These are phyloP conservation scores for Rhizoctonia solani DNA, from an alignment of 1,284 basidiomycete genomes.

Conservation along the genomic window DNA sequence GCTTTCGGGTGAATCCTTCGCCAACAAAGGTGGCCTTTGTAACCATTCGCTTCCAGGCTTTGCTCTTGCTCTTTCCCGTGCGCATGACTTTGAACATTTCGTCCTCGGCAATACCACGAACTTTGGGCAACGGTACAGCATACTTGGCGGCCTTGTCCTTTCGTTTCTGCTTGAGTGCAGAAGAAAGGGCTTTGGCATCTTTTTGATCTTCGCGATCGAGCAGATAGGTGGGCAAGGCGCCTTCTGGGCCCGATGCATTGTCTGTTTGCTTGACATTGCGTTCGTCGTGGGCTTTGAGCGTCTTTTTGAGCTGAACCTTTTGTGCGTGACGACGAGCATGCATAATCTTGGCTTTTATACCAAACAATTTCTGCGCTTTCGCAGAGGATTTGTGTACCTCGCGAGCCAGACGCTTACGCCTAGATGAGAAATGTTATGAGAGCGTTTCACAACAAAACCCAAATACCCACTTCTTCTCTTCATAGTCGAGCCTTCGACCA, in stretches of 20 bases:
- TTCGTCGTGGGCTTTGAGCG: constrained; percentile 98
- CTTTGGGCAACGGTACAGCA: constrained; percentile 94
- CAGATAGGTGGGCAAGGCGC: constrained; percentile 90
- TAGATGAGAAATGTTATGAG: constrained; percentile 45
- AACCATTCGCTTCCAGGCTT: constrained; percentile 99
- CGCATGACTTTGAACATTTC: constrained; percentile 99
- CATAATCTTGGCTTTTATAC: constrained; percentile 96
- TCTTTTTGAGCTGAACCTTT: constrained; percentile 99
- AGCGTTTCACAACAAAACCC: neutral
- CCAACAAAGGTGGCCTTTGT: constrained; percentile 99
- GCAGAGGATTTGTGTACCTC: constrained; percentile 87
- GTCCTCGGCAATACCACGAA: constrained; percentile 97
- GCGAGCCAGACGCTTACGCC: constrained; percentile 93
- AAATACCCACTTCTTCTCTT: constrained; percentile 72
- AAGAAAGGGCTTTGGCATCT: constrained; percentile 96
- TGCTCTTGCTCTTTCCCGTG: constrained; percentile 96
- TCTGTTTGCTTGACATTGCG: constrained; percentile 96
- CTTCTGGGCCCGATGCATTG: constrained; percentile 78
- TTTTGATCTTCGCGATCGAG: constrained; percentile 97
- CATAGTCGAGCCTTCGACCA: constrained; percentile 83
- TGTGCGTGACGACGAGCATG: constrained; percentile 96
- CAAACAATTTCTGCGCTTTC: constrained; percentile 91
- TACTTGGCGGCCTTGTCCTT: constrained; percentile 99
- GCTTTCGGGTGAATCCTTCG: constrained; percentile 97
- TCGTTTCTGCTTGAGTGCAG: constrained; percentile 97